Conservation (phyloP, 345 rosid species). For the Aethionema arabicum region DNA sequence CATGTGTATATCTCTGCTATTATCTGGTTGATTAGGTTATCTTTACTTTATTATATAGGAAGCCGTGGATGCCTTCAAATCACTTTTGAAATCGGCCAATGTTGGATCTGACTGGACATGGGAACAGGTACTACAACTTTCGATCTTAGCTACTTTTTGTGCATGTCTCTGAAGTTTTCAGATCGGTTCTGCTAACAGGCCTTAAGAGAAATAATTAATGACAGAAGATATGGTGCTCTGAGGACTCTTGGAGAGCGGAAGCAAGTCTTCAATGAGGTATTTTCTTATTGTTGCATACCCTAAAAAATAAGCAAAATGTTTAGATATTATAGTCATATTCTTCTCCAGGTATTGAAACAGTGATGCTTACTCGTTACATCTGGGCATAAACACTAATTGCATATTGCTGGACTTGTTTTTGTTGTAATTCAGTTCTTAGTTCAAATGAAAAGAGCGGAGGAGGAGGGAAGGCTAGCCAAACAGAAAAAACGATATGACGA, state of each 20-base stretch:
- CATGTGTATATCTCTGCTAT: constrained; percentile 11
- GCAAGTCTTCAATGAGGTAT: constrained; percentile 89
- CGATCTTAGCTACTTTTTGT: constrained; percentile 15
- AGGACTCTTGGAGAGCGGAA: constrained; percentile 96
- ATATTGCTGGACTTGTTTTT: constrained; percentile 11
- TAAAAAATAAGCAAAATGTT: constrained; percentile 13
- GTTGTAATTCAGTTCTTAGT: constrained; percentile 59
- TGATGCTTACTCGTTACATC: constrained; percentile 19
- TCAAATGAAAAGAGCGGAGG: constrained; percentile 75
- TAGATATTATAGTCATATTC: constrained; percentile 13
- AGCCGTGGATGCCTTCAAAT: constrained; percentile 74
- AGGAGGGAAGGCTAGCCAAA: constrained; percentile 70
- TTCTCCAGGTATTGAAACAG: constrained; percentile 19
- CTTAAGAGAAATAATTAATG: constrained; percentile 83
- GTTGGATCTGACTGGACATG: constrained; percentile 94
- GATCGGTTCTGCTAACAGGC: constrained; percentile 50
- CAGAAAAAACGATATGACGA: constrained; percentile 77
- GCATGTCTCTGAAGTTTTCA: constrained; percentile 29
- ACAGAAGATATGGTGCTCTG: constrained; percentile 85
- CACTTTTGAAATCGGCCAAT: constrained; percentile 77
- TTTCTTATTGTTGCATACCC: constrained; percentile 18
- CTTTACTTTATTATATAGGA: constrained; percentile 49
- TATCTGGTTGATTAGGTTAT: constrained; percentile 22
- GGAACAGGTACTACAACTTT: constrained; percentile 75
- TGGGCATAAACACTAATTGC: constrained; percentile 2